Conservation (phyloP, 208 protist genomes). For the Borovskyia barvae region DNA sequence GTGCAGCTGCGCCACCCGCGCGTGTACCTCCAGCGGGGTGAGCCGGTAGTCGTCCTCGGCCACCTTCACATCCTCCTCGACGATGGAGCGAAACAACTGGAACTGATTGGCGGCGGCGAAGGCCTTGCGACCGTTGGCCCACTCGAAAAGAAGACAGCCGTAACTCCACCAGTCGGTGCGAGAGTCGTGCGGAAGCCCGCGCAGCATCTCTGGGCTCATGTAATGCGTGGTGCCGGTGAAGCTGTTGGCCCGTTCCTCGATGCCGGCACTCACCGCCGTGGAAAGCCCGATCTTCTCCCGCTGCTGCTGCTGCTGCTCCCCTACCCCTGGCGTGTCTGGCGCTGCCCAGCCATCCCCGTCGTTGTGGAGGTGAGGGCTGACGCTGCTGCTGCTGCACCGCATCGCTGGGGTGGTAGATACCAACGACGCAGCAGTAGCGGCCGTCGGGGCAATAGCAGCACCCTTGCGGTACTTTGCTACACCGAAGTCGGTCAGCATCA, state of each 20-base stretch:
- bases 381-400: constrained; percentile 5
- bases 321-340: neutral
- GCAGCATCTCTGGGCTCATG: constrained; percentile 93
- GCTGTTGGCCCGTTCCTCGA: constrained; percentile 50
- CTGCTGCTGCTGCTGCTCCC: neutral
- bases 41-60: constrained; percentile 61
- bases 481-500: constrained; percentile 95
- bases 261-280: neutral
- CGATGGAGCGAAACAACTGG: constrained; percentile 64
- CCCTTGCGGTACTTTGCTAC: constrained; percentile 89
- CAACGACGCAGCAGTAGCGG: neutral
- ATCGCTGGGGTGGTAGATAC: no score
- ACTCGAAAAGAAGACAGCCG: constrained; percentile 95
- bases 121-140: constrained; percentile 86
- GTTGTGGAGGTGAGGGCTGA: constrained; percentile 3
- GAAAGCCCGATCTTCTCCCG: neutral
- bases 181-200: constrained; percentile 79
- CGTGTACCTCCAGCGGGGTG: constrained; percentile 70
- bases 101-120: constrained; percentile 74
- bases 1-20: constrained; percentile 60
- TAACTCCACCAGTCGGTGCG: constrained; percentile 96
- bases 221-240: constrained; percentile 95
- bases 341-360: neutral
- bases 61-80: constrained; percentile 68
- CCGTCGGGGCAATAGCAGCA: constrained; percentile 23